Evolutionary conservation across 73 alveolate genomes (phyloP).

Genomic region (Blepharisma japonicum): DNA sequence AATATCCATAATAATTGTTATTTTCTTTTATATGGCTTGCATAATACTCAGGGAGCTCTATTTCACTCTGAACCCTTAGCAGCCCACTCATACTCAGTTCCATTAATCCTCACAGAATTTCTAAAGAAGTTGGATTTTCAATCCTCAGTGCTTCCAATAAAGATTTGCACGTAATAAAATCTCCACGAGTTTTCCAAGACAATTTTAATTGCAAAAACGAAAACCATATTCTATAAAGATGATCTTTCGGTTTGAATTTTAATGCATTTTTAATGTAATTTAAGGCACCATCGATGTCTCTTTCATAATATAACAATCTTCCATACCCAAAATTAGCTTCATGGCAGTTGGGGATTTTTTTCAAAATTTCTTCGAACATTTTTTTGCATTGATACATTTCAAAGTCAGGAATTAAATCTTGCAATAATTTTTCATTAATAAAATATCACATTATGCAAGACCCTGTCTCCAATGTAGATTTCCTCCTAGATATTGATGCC

Average conservation of each 20-base stretch:
- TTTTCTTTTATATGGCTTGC: constrained; percentile 43
- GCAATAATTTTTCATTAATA: neutral
- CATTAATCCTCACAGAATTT: too few relatives aligned
- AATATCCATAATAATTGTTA: constrained; percentile 48
- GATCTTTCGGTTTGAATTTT: too few relatives aligned
- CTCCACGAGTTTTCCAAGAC: too few relatives aligned
- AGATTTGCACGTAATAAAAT: too few relatives aligned
- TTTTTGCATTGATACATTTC: neutral
- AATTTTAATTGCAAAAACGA: too few relatives aligned
- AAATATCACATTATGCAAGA: neutral
- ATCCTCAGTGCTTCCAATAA: too few relatives aligned
- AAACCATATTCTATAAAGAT: too few relatives aligned
- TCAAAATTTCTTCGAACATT: neutral
- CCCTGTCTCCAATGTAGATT: too few relatives aligned
- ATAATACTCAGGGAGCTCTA: constrained; percentile 36
- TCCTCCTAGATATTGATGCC: too few relatives aligned
- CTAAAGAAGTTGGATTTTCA: too few relatives aligned
- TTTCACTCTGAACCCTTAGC: neutral
- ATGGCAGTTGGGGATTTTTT: neutral
- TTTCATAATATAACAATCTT: constrained; percentile 13
- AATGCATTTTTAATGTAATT: neutral
- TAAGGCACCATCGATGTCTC: neutral
- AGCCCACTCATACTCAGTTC: too few relatives aligned
- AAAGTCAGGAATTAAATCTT: neutral
- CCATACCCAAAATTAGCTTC: constrained; percentile 15